These are phyloP conservation scores for Sphaerulina populicola DNA, from an alignment of 2,329 filamentous ascomycete genomes.

Conservation along the genomic window DNA sequence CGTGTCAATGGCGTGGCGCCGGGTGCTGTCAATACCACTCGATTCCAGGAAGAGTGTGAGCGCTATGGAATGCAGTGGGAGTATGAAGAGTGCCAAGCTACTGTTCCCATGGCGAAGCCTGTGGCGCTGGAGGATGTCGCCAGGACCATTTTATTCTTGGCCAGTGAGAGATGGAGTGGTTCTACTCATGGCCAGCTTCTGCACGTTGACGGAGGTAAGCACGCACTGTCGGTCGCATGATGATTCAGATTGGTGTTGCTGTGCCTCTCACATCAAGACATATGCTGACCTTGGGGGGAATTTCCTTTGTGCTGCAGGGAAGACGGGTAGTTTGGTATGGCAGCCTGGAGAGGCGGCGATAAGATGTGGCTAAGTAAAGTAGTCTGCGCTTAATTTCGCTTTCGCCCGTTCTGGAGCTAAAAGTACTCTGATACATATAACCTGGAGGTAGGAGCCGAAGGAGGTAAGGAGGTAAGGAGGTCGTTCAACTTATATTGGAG, in stretches of 20 bases:
- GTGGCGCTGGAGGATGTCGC: slow-evolving; percentile 38
- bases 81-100: slow-evolving; percentile 40
- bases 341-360: slow-evolving; percentile 10
- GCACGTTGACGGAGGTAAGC: slow-evolving; percentile 35
- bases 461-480: too few relatives aligned
- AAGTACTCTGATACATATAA: too few relatives aligned
- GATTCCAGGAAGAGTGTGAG: slow-evolving; percentile 38
- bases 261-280: too few relatives aligned
- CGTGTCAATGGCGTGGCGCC: slow-evolving; percentile 43
- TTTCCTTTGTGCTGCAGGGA: slow-evolving; percentile 27
- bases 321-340: slow-evolving; percentile 31
- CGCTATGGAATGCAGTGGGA: slow-evolving; percentile 34
- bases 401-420: too few relatives aligned
- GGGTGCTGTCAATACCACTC: slow-evolving; percentile 39
- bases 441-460: too few relatives aligned
- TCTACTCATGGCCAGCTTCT: slow-evolving; percentile 41
- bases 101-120: slow-evolving; percentile 35
- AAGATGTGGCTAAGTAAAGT: background rate
- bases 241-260: too few relatives aligned
- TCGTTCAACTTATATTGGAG: too few relatives aligned
- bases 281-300: too few relatives aligned
- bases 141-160: slow-evolving; percentile 40
- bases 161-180: slow-evolving; percentile 41
- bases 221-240: too few relatives aligned
- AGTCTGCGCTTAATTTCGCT: background rate